A percentile compares a stretch with the other conserved stretches of the same genome.
phyloP scores from a whole-genome alignment of 1,139 yeast species.

The Pichia sp. region DNA sequence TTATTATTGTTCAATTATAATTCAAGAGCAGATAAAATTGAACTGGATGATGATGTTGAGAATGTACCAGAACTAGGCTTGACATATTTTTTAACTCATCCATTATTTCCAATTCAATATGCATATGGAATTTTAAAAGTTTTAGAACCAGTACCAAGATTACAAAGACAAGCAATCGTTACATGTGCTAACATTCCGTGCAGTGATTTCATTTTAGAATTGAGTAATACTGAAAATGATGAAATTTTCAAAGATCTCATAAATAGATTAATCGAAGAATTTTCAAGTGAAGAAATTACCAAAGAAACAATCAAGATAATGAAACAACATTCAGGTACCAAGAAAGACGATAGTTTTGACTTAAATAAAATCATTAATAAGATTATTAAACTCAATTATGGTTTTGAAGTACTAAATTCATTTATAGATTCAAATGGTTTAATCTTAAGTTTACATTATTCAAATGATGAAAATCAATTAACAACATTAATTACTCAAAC shows the following conservation, averaged over 20 bases:
- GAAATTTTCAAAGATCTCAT: conserved; percentile 66
- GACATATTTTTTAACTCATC: conserved; percentile 77
- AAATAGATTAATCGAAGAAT: conserved; percentile 59
- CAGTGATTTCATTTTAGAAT: conserved; percentile 54
- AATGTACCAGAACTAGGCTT: conserved; percentile 54
- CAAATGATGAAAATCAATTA: conserved; percentile 49
- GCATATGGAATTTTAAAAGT: conserved; percentile 48
- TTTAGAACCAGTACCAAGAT: conserved; percentile 45
- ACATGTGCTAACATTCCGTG: conserved; percentile 68
- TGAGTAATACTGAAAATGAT: conserved; percentile 44
- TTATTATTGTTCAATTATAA: conserved; percentile 22
- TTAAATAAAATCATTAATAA: conserved; percentile 40
- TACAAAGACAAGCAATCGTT: conserved; percentile 74
- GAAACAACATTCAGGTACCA: conserved; percentile 14
- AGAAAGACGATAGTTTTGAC: conserved; percentile 24
- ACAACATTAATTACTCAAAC: conserved; percentile 40
- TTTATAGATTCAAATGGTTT: conserved; percentile 70
- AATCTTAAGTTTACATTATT: conserved; percentile 36
- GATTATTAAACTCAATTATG: conserved; percentile 39
- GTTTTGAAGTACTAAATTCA: conserved; percentile 55
- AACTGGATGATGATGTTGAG: conserved; percentile 10
- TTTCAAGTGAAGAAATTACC: conserved; percentile 43
- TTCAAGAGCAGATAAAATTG: conserved; percentile 10
- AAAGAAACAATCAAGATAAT: conserved; percentile 31
- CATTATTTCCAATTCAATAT: conserved; percentile 63